These are phyloP conservation scores for Gossypium gossypioides DNA, from an alignment of 441 rosid genomes.

Conservation along the genomic window DNA sequence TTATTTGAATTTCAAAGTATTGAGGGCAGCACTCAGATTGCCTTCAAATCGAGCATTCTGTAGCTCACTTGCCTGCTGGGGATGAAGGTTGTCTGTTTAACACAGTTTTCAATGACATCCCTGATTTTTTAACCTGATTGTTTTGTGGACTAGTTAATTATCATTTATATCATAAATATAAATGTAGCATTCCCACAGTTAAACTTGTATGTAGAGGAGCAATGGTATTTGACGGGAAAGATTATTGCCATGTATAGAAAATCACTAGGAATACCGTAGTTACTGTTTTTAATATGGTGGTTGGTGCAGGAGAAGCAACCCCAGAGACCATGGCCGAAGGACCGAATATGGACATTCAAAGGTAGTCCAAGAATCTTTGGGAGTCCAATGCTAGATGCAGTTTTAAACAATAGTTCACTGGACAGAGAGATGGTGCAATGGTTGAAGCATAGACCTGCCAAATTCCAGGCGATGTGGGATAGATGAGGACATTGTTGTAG, in stretches of 20 bases:
- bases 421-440: conserved; percentile 83
- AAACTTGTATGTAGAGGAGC: not conserved
- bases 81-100: not conserved
- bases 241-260: not conserved
- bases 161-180: not conserved
- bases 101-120: not conserved
- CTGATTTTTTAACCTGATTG: not conserved
- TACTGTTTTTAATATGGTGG: not conserved
- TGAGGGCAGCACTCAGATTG: not conserved
- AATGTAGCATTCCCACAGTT: not conserved
- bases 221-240: not conserved
- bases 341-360: conserved; percentile 84
- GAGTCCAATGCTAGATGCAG: conserved; percentile 89
- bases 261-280: not conserved
- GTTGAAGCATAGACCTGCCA: conserved; percentile 69
- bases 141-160: not conserved
- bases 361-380: conserved; percentile 47
- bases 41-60: not conserved
- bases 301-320: conserved; percentile 63
- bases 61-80: not conserved
- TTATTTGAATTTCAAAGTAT: not conserved
- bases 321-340: conserved; percentile 90
- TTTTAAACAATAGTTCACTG: conserved; percentile 36
- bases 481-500: conserved; percentile 21
- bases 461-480: conserved; percentile 78